Conservation (phyloP, 1,284 basidiomycete species). For the Cutaneotrichosporon cutaneum region DNA sequence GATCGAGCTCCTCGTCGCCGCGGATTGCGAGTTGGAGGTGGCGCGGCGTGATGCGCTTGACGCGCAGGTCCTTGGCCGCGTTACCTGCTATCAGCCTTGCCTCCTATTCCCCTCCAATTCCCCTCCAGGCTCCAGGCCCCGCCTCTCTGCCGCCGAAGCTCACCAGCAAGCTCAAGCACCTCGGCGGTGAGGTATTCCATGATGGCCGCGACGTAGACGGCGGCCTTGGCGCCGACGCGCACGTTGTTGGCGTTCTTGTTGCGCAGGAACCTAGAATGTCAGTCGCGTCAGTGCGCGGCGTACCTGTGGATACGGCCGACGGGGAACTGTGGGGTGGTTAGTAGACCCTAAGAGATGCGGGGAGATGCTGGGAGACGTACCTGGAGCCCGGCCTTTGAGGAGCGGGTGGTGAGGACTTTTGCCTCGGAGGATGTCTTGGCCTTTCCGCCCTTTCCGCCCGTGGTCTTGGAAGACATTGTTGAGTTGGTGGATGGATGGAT, state of each 20-base stretch:
- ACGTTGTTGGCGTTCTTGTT: constrained; percentile 89
- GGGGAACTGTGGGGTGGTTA: constrained; percentile 38
- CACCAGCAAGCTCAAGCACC: constrained; percentile 55
- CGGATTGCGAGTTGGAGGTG: constrained; percentile 67
- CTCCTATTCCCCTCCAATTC: too few species aligned
- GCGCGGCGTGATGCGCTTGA: constrained; percentile 97
- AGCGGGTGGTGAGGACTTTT: constrained; percentile 64
- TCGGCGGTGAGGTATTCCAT: constrained; percentile 56
- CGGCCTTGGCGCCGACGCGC: constrained; percentile 53
- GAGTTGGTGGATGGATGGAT: constrained; percentile 21
- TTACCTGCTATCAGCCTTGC: constrained; percentile 63
- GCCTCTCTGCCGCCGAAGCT: constrained; percentile 13
- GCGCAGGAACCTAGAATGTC: constrained; percentile 79
- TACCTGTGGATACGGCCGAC: constrained; percentile 51
- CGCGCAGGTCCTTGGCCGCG: constrained; percentile 91
- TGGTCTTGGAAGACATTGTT: constrained; percentile 49
- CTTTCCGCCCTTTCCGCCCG: constrained; percentile 55
- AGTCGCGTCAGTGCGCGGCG: neutral
- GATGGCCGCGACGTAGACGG: constrained; percentile 54
- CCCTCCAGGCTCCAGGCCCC: too few species aligned
- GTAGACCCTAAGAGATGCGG: constrained; percentile 3
- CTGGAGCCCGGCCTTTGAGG: constrained; percentile 79
- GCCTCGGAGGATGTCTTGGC: constrained; percentile 54
- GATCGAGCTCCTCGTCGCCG: constrained; percentile 73
- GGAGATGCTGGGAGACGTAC: constrained; percentile 55